A percentile compares a stretch with the other conserved stretches of the same genome.
Evolutionary conservation across 768 basidiomycete genomes (phyloP).

Genomic region (Mycena floridula): DNA sequence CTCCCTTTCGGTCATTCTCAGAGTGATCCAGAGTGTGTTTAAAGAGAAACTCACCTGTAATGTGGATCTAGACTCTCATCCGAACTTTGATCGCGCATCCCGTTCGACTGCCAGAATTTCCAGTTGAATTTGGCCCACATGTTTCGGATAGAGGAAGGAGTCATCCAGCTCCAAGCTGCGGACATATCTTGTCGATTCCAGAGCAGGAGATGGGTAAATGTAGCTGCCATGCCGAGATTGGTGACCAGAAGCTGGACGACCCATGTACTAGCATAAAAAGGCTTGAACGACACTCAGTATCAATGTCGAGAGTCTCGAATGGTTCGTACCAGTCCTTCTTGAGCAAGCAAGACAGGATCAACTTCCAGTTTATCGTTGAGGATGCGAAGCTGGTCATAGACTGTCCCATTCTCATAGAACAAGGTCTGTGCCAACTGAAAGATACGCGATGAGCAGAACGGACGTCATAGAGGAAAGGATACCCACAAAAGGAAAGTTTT

Average conservation of each 20-base stretch:
- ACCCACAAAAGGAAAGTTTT: conserved; percentile 25
- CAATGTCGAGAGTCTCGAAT: not conserved
- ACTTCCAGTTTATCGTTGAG: conserved; percentile 25
- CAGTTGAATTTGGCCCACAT: conserved; percentile 31
- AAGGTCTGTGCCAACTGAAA: conserved; percentile 29
- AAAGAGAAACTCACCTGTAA: too few species aligned
- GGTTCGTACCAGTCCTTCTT: conserved; percentile 31
- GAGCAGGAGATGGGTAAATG: conserved; percentile 39
- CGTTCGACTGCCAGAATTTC: conserved; percentile 36
- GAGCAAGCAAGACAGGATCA: conserved; percentile 29
- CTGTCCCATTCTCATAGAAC: conserved; percentile 12
- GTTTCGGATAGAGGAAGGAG: conserved; percentile 24
- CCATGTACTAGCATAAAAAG: conserved; percentile 45
- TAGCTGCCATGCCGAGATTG: conserved; percentile 43
- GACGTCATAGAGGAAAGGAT: conserved; percentile 1
- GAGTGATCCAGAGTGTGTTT: too few species aligned
- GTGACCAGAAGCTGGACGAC: conserved; percentile 35
- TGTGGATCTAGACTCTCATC: conserved; percentile 35
- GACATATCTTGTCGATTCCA: conserved; percentile 38
- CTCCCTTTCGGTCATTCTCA: too few species aligned
- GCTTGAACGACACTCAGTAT: conserved; percentile 15
- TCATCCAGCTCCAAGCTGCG: conserved; percentile 40
- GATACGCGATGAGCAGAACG: conserved; percentile 25
- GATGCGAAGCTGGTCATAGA: conserved; percentile 10
- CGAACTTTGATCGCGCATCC: conserved; percentile 24